Conservation (phyloP, 2,329 filamentous ascomycete genomes). For the Fusarium sacchari region DNA sequence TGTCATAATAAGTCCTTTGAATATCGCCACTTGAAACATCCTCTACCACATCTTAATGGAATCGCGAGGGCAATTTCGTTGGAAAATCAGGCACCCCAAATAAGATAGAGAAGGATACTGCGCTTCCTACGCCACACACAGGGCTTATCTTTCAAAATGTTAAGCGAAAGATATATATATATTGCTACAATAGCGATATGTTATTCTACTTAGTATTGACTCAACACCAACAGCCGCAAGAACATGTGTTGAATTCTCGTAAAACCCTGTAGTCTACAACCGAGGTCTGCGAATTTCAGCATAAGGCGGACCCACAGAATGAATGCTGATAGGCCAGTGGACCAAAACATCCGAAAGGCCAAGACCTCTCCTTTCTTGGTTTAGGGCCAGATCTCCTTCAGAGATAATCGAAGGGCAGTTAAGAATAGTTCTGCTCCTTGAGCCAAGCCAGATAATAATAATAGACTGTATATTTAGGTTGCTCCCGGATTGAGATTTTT, state of each 20-base stretch:
- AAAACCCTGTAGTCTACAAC: not conserved
- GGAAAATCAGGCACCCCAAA: no score
- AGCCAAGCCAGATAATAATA: no score
- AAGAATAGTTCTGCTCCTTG: fast-evolving
- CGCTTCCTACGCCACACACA: no score
- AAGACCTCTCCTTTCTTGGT: not conserved
- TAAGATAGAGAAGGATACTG: no score
- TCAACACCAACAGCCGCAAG: not conserved
- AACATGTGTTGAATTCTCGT: not conserved
- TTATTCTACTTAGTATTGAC: not conserved
- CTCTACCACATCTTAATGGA: no score
- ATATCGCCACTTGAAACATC: no score
- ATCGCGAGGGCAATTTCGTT: fast-evolving
- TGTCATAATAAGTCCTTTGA: not conserved
- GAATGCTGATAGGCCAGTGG: not conserved
- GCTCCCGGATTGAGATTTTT: fast-evolving
- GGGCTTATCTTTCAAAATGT: no score
- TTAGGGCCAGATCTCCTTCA: not conserved
- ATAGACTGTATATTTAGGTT: fast-evolving
- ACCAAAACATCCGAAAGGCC: not conserved
- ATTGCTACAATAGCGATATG: fast-evolving
- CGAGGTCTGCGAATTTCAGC: not conserved
- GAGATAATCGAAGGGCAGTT: fast-evolving
- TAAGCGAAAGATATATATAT: no score
- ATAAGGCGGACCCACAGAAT: no score